Base-by-base conservation (phyloP, 2,329 filamentous ascomycete species). In the Beauveria sp. region DNA sequence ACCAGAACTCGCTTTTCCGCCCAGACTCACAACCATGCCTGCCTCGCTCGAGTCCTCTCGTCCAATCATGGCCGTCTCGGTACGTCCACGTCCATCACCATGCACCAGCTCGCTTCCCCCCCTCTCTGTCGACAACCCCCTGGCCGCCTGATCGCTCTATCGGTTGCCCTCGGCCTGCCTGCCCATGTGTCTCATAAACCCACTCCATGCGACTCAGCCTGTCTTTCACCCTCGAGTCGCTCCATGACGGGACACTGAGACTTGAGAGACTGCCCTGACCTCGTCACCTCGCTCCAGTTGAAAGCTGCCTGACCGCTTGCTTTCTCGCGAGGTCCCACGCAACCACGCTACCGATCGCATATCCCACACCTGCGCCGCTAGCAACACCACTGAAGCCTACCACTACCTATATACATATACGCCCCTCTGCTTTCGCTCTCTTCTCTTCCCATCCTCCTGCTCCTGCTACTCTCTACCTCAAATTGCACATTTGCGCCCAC, bases 61-160 rank as follows among this genome's bases (percentile, higher is more conserved):
- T 71, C 83, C 83, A 68, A 86, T 86, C 72, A 85, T 86, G 83
- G 82, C 82, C 63, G 80, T 82, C 53, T 85, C 83, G 69, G 83
- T 86, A 83, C 61, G 83, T 64, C 26, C 48, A n/a, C 62, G 54
- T 65, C 38, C 14, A 26, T 26, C 40, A 22, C 42, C 9, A 24
- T 43, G 8, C 43, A 38, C 62, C 64, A 50, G 60, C 57, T 49
- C 24, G 48, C 50, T 42, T 42, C 50, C 53, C 22, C 31, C 31
- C 31, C 12, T 14, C 31, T 43, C 63, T 55, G 50, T 50, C 62
- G 52, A 48, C 52, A 18, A 20, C 31, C 46, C 54, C 55, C 45
- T 59, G 46, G 10, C 53, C 22, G 40, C 43, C 18, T 57, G 20
- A 43, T 46, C 55, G 50, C 46, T 31, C 31, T 31, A 22, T 50